A percentile compares a stretch with the other conserved stretches of the same genome.
These are phyloP conservation scores for Globisporangium nodosum DNA, from an alignment of 352 stramenopile species.

Conservation along the genomic window DNA sequence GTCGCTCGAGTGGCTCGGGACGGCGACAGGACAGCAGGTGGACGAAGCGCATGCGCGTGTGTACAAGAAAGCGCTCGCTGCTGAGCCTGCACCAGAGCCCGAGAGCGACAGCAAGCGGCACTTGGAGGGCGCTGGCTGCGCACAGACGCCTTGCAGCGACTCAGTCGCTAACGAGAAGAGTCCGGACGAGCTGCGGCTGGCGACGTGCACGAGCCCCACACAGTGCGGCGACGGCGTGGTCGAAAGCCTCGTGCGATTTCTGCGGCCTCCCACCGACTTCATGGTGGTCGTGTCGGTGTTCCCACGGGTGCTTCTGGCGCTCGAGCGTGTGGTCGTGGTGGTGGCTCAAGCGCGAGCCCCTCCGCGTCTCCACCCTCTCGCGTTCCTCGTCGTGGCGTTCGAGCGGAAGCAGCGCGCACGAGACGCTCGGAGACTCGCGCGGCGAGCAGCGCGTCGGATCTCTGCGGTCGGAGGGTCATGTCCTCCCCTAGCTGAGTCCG, in stretches of 20 bases:
- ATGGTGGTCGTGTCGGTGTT: neutral
- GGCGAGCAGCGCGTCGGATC: neutral
- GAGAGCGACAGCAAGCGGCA: neutral
- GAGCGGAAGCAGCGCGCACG: conserved; percentile 1
- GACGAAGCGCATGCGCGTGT: neutral
- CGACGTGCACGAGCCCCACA: neutral
- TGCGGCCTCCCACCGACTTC: neutral
- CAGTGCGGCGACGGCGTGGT: neutral
- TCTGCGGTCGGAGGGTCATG: neutral
- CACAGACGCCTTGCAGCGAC: neutral
- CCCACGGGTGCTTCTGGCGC: neutral
- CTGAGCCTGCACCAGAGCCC: neutral
- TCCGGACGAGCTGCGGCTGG: neutral
- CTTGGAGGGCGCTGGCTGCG: neutral
- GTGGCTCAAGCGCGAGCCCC: neutral
- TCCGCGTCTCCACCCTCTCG: conserved; percentile 3
- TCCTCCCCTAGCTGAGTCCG: neutral
- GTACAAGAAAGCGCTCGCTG: neutral
- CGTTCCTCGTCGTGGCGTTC: neutral
- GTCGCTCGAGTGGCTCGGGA: neutral
- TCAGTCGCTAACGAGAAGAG: neutral
- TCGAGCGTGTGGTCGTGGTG: neutral
- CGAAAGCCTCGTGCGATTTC: neutral
- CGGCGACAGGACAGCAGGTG: neutral
- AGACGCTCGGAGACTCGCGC: neutral